Conservation (phyloP, 2,329 filamentous ascomycete species). For the Cordyceps farinosa region DNA sequence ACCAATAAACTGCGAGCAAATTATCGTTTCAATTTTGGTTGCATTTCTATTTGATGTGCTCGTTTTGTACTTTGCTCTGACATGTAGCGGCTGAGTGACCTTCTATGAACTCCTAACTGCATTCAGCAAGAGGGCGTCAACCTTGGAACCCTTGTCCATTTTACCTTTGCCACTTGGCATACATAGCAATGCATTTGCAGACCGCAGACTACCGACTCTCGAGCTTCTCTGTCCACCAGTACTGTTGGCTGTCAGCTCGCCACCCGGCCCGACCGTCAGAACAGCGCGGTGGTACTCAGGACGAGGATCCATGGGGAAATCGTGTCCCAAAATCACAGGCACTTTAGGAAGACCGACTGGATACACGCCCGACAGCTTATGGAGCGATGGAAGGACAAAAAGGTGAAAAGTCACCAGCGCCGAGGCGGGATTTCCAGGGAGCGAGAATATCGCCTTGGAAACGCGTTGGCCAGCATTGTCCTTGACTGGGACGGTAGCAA, state of each 20-base stretch:
- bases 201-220: slow-evolving; percentile 79
- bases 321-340: slow-evolving; percentile 66
- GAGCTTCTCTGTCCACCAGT: slow-evolving; percentile 91
- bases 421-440: slow-evolving; percentile 91
- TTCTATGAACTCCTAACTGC: slow-evolving; percentile 29
- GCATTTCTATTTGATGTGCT: neutral
- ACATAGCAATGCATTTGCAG: slow-evolving; percentile 82
- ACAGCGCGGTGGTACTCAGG: slow-evolving; percentile 89
- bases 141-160: slow-evolving; percentile 64
- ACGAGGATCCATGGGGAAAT: slow-evolving; percentile 71
- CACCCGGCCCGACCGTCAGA: slow-evolving; percentile 63
- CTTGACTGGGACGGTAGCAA: slow-evolving; percentile 77
- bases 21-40: slow-evolving; percentile 2
- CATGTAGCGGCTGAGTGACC: neutral
- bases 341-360: slow-evolving; percentile 69
- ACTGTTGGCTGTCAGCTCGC: slow-evolving; percentile 68
- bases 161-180: slow-evolving; percentile 62
- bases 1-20: slow-evolving; percentile 25
- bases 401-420: slow-evolving; percentile 91
- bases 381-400: slow-evolving; percentile 85
- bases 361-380: slow-evolving; percentile 67
- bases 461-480: slow-evolving; percentile 55
- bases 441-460: slow-evolving; percentile 74
- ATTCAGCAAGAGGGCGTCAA: slow-evolving; percentile 79
- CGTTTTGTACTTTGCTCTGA: neutral